Evolutionary conservation across 257 asterid genomes (phyloP), one percentile per base, ranked within the genome.

Genomic region (Gynochthodes officinalis): DNA sequence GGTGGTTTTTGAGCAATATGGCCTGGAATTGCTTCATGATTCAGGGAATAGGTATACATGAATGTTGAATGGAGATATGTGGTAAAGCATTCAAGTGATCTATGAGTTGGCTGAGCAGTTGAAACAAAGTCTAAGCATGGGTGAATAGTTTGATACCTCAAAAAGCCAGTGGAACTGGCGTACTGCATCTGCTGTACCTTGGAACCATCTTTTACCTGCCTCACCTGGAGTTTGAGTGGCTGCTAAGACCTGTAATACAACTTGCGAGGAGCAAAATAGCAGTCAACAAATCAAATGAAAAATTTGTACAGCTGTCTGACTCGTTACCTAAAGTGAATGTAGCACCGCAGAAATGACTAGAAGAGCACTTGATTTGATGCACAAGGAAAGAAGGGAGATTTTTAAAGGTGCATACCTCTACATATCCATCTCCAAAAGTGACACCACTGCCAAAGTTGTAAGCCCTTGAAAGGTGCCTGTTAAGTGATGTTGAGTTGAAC

Each of bases 181-280:
- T 67, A 94, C 97, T 5, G 97, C 99, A 80, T 94, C 99, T 72
- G 97, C 99, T 37, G 99, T 91, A 44, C 97, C 99, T 77, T 86
- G 99, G 81, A 94, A 94, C 99, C 99, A 94, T 62, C 69, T 85
- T 78, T 91, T 91, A 65, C 99, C 99, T 2, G 86, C 80, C 81
- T 85, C 95, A 3, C 99, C 97, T 62, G 96, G 97, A 62, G 99
- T 94, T 84, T 94, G 99, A 54, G 99, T 94, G 53, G 97, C 99
- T 33, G 99, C 97, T 76, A 94, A 84, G 74, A 86, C 97, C 97
- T 93, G 86, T 75, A 69, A 44, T 53, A 58, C 46, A 63, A 64
- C 32, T 70, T 60, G 53, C 37, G 32, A 30, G 68, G 64, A 67
- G 59, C 61, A 57, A 21, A 55, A 19, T 3, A 18, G 40, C 58